Base-by-base conservation (phyloP, 2,329 filamentous ascomycete genomes). In the Aureobasidium sp. region DNA sequence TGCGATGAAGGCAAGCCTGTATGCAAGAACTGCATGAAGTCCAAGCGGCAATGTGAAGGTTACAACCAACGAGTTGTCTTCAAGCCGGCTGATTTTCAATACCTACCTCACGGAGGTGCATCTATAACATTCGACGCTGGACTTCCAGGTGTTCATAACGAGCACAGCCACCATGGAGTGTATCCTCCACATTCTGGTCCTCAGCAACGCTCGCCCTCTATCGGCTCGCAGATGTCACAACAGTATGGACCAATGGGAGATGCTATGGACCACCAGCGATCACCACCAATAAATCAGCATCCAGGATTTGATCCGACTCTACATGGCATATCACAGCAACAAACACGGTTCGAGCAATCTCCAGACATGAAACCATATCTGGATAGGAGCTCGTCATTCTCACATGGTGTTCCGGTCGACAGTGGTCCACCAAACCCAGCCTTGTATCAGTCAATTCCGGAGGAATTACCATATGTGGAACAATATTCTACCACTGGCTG, bases 1-100 rank as follows among this genome's bases (percentile, higher is more conserved):
- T 99, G 94, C 74, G 94, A 94, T 64, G 94, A 97, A 73, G 90
- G 91, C 69, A 84, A 88, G 54, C 90, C 90, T 30, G 88, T 82
- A 32, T 94, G 90, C 75, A 85, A 82, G 69, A 95, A 95, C 70
- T 95, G 90, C 75, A 85, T 89, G 76, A 94, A 93, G 71, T 93
- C 89, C 21, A 93, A 92, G 74, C 83, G 90, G 14, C 80, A 85
- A 66, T 95, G 90, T 72, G 89, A 94, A 73, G 90, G 90, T 59
- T 94, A 94, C 73, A 91, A 85, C 67, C 88, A 90, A 72, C 84
- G 88, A 50, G 85, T 94, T 59, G 80, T 91, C 63, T 94, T 93
- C 80, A 93, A 91, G 71, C 82, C 89, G 55, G 86, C 86, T 58
- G 79, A 83, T 41, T 84, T 80, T 65, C 76, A 82, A 67, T 68